Conservation (phyloP, 345 rosid genomes). For the Arabidopsis suecica region DNA sequence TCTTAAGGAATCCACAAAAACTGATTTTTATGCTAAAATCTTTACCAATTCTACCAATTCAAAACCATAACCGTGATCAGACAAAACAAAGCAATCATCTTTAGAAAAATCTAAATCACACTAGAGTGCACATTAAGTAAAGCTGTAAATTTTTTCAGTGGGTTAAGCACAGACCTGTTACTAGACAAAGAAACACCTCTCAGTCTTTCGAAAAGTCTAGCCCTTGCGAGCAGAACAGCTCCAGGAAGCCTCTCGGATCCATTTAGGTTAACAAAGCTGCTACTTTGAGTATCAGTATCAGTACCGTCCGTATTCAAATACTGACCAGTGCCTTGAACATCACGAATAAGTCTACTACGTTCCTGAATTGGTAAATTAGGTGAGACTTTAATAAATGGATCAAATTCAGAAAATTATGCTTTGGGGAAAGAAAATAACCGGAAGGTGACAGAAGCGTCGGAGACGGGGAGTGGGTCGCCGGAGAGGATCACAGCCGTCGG, state of each 20-base stretch:
- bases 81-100: not conserved
- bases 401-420: not conserved
- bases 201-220: conserved; percentile 87
- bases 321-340: conserved; percentile 54
- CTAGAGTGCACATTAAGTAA: not conserved
- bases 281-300: conserved; percentile 49
- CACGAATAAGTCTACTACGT: conserved; percentile 47
- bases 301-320: conserved; percentile 47
- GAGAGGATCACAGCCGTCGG: conserved; percentile 62
- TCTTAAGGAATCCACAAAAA: not conserved
- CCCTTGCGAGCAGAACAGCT: conserved; percentile 89
- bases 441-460: conserved; percentile 48
- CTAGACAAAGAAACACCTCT: conserved; percentile 73
- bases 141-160: not conserved
- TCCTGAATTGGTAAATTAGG: conserved; percentile 49
- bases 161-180: conserved; percentile 58
- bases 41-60: not conserved
- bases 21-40: not conserved
- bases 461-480: conserved; percentile 62
- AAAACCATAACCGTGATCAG: not conserved
- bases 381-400: not conserved
- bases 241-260: conserved; percentile 88
- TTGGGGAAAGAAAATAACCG: conserved; percentile 49
- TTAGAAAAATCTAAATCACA: not conserved
- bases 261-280: conserved; percentile 49